phyloP scores from a whole-genome alignment of 2,329 filamentous ascomycete genomes.

The Cryphonectria radicalis region DNA sequence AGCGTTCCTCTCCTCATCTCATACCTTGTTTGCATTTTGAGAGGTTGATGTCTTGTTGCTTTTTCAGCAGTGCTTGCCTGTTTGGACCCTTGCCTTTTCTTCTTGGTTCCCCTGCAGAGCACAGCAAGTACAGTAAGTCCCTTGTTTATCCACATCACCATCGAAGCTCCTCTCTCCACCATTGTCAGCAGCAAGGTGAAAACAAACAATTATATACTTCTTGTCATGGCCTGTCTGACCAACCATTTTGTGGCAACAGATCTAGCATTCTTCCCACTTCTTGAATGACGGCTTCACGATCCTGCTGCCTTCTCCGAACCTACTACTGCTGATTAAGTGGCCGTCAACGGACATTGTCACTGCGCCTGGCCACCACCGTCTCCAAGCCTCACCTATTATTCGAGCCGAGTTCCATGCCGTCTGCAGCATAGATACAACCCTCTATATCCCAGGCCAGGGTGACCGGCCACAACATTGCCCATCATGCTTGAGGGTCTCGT shows the following conservation, averaged over 20 bases:
- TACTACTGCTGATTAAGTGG: not conserved
- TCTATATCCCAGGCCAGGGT: slow-evolving; percentile 66
- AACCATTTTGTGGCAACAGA: not conserved
- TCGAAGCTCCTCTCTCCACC: not conserved
- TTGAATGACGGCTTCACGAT: not conserved
- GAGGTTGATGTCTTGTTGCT: not conserved
- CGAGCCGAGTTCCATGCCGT: slow-evolving; percentile 23
- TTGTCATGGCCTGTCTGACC: not conserved
- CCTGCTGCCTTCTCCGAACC: not conserved
- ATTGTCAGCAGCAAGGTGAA: no score
- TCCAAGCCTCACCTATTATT: not conserved
- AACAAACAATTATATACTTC: not conserved
- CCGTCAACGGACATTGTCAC: not conserved
- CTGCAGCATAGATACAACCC: slow-evolving; percentile 14
- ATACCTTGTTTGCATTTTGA: slow-evolving; percentile 1
- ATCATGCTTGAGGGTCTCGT: slow-evolving; percentile 96
- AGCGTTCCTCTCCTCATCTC: slow-evolving; percentile 10
- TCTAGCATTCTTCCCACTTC: not conserved
- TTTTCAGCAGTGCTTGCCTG: not conserved
- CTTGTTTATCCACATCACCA: not conserved
- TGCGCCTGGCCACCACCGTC: not conserved
- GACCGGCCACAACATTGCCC: slow-evolving; percentile 61
- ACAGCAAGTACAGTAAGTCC: not conserved
- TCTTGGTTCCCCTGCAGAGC: not conserved
- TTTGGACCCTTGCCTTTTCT: not conserved